Conservation (phyloP, 805 yeast genomes). For the Kodamaea nitidulidarum region DNA sequence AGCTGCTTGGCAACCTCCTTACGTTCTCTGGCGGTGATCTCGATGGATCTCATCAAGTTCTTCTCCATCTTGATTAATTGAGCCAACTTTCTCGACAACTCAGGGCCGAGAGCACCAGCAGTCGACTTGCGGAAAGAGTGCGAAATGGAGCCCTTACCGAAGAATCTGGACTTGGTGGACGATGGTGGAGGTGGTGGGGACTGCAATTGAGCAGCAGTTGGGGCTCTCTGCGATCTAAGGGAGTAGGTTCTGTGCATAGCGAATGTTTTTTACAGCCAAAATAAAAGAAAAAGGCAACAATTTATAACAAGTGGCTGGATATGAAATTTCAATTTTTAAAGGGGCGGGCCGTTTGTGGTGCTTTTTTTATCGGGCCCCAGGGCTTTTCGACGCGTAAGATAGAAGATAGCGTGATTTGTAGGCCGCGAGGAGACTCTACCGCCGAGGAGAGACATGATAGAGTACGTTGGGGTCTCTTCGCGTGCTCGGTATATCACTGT, state of each 20-base stretch:
- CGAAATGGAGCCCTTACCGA: slow-evolving; percentile 70
- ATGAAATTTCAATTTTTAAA: slow-evolving; percentile 10
- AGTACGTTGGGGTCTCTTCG: too few relatives aligned
- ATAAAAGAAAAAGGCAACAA: slow-evolving; percentile 6
- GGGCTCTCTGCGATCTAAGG: slow-evolving; percentile 72
- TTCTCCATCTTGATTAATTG: slow-evolving; percentile 94
- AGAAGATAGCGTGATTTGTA: too few relatives aligned
- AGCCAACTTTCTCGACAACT: slow-evolving; percentile 85
- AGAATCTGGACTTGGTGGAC: slow-evolving; percentile 65
- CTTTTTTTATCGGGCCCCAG: not conserved
- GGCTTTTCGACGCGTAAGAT: too few relatives aligned
- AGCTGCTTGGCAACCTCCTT: slow-evolving; percentile 95
- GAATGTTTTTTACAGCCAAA: slow-evolving; percentile 1
- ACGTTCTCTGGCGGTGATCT: slow-evolving; percentile 89
- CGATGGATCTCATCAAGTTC: slow-evolving; percentile 90
- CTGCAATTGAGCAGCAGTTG: slow-evolving; percentile 76
- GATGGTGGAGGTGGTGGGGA: slow-evolving; percentile 81
- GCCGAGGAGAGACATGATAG: too few relatives aligned
- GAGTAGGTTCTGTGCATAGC: slow-evolving; percentile 83
- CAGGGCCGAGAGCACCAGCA: slow-evolving; percentile 93
- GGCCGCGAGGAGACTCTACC: too few relatives aligned
- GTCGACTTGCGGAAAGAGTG: slow-evolving; percentile 72
- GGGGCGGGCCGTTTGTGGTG: slow-evolving; percentile 6
- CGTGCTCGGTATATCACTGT: too few relatives aligned
- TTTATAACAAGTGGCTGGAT: slow-evolving; percentile 5